phyloP scores from a whole-genome alignment of 129 eudicot genomes.

The Artemisia argyi region DNA sequence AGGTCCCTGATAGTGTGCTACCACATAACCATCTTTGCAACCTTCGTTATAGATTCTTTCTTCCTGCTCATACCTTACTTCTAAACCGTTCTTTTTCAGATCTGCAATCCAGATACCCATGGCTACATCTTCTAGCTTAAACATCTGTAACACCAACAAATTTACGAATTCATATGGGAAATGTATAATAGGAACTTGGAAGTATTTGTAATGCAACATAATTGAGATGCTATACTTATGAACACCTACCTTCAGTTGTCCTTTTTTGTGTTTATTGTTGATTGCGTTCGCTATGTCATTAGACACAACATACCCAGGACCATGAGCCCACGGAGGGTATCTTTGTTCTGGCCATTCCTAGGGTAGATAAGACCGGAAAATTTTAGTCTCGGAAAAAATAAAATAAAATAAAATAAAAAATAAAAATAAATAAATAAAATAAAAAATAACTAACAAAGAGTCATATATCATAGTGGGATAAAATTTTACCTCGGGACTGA shows the following conservation, averaged over 20 bases:
- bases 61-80: constrained; percentile 34
- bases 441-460: too few relatives aligned
- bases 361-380: neutral
- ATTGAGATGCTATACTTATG: neutral
- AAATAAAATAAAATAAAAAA: too few relatives aligned
- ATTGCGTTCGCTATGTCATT: constrained; percentile 77
- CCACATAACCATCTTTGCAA: constrained; percentile 88
- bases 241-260: constrained; percentile 60
- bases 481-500: constrained; percentile 74
- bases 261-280: constrained; percentile 64
- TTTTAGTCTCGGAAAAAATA: too few relatives aligned
- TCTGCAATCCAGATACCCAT: constrained; percentile 97
- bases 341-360: constrained; percentile 87
- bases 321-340: constrained; percentile 98
- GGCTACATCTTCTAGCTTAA: constrained; percentile 92
- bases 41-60: constrained; percentile 50
- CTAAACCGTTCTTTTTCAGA: constrained; percentile 67
- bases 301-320: constrained; percentile 91
- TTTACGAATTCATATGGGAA: neutral
- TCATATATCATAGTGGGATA: neutral
- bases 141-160: constrained; percentile 51
- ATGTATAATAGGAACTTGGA: neutral
- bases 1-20: constrained; percentile 97
- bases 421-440: too few relatives aligned
- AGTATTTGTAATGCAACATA: neutral